Evolutionary conservation across 2,329 filamentous ascomycete species (phyloP), one percentile per base, ranked within the genome.

Genomic region (Scopulariopsis brevicaulis): DNA sequence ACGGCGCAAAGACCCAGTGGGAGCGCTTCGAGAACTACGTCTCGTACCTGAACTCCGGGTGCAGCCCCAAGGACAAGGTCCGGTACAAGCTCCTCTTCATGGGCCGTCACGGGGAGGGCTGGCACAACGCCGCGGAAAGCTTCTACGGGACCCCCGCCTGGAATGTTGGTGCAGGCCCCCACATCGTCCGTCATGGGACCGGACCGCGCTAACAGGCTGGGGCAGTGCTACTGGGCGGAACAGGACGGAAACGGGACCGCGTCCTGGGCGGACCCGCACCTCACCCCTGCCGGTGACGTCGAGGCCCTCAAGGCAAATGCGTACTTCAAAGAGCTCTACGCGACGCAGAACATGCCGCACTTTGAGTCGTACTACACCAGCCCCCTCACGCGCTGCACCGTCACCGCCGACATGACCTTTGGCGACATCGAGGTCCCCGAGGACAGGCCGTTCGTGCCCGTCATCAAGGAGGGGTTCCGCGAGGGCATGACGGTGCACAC

Each of bases 21-120:
- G 73, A 84, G 67, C 77, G 81, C n/a, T 85, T 89, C 59, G 72
- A 74, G 50, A 68, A 78, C 60, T 83, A 84, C 64, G 76, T 89
- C 32, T 65, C 73, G 22, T 70, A 73, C 25, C 67, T 89, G 43
- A 85, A 85, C 70, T 61, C 62, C 12, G 63, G 67, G 32, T 68
- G 69, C 56, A 56, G 58, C 35, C 64, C 67, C 3, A 67, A 75
- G n/a, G 67, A 69, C 11, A 75, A 73, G 54, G 76, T 78, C 15
- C 71, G 75, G 34, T 89, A 87, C 73, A 85, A 86, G 64, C 74
- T 90, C 11, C 66, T 90, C 34, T 85, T 85, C 68, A 75, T 88
- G 68, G 85, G 81, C 3, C 81, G 87, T 46, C 87, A 90, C 65
- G 87, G 86, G 24, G 79, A 90, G 69, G 86, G 86, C 14, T 82